Base-by-base conservation (phyloP, 306 rosid genomes). In the Hippophae tibetana region DNA sequence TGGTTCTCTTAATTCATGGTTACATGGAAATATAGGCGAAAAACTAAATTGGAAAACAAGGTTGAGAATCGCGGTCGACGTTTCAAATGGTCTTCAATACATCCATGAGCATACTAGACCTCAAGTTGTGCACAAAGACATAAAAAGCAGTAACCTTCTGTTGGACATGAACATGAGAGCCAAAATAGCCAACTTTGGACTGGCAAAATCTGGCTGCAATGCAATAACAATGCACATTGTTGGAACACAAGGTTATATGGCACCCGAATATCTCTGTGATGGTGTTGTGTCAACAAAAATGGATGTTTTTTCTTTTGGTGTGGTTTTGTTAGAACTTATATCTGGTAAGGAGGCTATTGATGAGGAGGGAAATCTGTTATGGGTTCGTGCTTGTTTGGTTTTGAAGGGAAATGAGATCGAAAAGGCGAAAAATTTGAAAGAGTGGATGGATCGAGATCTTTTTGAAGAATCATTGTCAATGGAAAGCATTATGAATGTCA, bases 41-140 rank as follows among this genome's bases (percentile, higher is more conserved):
- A 85, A 62, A 43, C 41, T 92, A 18, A 80, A 49, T 56, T 92
- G 96, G 98, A 86, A 70, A 71, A 73, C 72, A 54, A 78, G 98
- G 79, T 47, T 92, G 10, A 45, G 82, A 49, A 51, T 92, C 25
- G 98, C 88, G 18, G 67, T 84, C 6, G 98, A 92, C 65, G 82
- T 92, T 2, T 93, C 98, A 48, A 87, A 92, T n/a, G 95, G 95
- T 42, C 85, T 92, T 41, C 84, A 79, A 44, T 92, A 92, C 79
- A 85, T 92, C 66, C 98, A 92, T 2, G 96, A 92, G 79, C 98
- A 92, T 88, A 85, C 98, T 1, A 81, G 98, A 64, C 98, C 98
- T 6, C 47, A 70, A 42, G 98, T 92, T 6, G 98, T 92, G 47
- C 98, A 92, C 78, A 92, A 92, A 65, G 98, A 92, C 96, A 60